Evolutionary conservation across 2,329 filamentous ascomycete species (phyloP).

Genomic region (Penicillium polonicum): DNA sequence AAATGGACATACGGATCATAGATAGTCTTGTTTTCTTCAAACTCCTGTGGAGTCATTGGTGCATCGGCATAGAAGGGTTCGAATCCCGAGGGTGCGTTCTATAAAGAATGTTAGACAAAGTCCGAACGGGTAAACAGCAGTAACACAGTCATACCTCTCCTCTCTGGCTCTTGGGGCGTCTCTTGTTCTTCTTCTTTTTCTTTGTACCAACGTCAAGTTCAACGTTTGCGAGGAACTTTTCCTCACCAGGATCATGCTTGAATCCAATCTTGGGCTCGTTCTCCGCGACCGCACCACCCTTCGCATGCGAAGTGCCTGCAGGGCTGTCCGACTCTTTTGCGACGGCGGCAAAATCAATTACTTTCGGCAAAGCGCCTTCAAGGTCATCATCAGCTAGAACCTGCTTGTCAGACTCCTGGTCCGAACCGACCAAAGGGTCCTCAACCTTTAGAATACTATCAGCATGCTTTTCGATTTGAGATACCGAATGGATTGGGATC

Average conservation of each 20-base stretch:
- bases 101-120: conserved; percentile 3
- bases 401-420: neutral
- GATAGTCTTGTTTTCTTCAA: conserved; percentile 63
- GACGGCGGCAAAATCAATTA: neutral
- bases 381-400: neutral
- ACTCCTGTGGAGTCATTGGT: conserved; percentile 70
- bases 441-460: neutral
- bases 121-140: neutral
- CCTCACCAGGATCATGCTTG: conserved; percentile 5
- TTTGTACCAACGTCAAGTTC: neutral
- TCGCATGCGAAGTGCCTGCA: too few species aligned
- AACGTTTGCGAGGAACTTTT: neutral
- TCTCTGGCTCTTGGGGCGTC: conserved; percentile 41
- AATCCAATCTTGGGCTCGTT: neutral
- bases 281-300: neutral
- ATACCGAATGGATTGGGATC: neutral
- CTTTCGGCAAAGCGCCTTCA: neutral
- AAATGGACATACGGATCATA: conserved; percentile 62
- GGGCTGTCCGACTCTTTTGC: neutral
- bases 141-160: conserved; percentile 24
- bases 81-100: conserved; percentile 62
- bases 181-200: conserved; percentile 36
- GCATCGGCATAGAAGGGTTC: conserved; percentile 80
- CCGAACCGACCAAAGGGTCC: neutral
- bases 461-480: neutral